Evolutionary conservation across 2,329 filamentous ascomycete genomes (phyloP).

Genomic region (Fusarium heterosporum): DNA sequence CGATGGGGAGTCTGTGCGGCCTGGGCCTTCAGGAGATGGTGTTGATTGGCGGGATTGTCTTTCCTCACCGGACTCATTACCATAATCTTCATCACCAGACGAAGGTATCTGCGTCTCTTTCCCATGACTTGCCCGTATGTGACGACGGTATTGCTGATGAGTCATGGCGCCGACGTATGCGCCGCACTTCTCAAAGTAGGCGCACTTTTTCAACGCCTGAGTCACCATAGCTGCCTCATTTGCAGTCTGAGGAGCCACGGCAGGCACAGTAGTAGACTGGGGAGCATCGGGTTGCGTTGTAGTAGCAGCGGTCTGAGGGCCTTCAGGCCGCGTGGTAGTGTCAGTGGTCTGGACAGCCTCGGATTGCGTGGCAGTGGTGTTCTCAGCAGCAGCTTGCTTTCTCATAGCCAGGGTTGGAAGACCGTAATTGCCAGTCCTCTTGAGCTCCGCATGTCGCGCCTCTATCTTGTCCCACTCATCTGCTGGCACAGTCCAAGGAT

Average conservation of each 20-base stretch:
- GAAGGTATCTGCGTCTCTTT: constrained; percentile 6
- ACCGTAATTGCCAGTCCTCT: neutral
- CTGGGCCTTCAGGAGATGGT: neutral
- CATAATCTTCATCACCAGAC: constrained; percentile 1
- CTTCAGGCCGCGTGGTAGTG: neutral
- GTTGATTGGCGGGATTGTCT: neutral
- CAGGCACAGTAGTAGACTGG: neutral
- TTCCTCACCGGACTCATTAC: neutral
- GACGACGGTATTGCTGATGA: constrained; percentile 10
- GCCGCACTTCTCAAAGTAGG: constrained; percentile 33
- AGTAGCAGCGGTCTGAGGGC: neutral
- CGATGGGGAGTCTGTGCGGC: neutral
- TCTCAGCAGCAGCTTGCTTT: neutral
- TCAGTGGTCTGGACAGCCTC: neutral
- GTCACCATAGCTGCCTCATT: no score
- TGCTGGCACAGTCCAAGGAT: neutral
- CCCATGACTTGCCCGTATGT: constrained; percentile 7
- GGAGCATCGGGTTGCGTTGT: neutral
- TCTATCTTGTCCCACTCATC: neutral
- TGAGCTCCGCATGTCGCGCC: neutral
- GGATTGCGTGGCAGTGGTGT: neutral
- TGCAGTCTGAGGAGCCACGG: neutral
- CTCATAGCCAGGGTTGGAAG: neutral
- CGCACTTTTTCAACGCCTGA: constrained; percentile 5
- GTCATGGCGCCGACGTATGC: constrained; percentile 16